phyloP scores from a whole-genome alignment of 805 yeast genomes.

The Cyberlindnera meyerae region DNA sequence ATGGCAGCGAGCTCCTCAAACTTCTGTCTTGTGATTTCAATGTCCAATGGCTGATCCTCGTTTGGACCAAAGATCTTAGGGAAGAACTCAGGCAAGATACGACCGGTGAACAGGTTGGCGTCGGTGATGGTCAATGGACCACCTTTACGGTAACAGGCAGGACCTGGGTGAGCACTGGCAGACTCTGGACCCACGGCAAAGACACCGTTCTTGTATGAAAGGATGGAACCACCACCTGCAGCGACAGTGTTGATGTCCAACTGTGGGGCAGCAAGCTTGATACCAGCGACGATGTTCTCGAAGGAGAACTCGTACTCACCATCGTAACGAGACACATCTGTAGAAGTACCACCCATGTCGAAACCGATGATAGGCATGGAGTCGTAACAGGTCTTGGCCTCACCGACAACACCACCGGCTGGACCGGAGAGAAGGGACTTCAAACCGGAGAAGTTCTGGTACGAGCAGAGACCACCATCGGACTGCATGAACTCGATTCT shows the following conservation, averaged over 20 bases:
- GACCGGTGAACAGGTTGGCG: constrained; percentile 70
- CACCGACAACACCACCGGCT: constrained; percentile 61
- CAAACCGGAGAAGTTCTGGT: constrained; percentile 48
- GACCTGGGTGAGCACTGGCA: constrained; percentile 87
- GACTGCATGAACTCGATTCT: constrained; percentile 53
- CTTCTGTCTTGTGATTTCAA: constrained; percentile 33
- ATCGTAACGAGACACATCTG: constrained; percentile 74
- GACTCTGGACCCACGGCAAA: constrained; percentile 84
- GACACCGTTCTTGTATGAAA: constrained; percentile 64
- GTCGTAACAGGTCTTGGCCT: constrained; percentile 48
- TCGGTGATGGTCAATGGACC: constrained; percentile 85
- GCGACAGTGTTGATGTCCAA: constrained; percentile 78
- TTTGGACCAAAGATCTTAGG: constrained; percentile 82
- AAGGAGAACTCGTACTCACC: constrained; percentile 71
- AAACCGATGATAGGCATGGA: constrained; percentile 32
- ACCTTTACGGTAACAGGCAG: constrained; percentile 79
- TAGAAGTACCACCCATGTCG: constrained; percentile 85
- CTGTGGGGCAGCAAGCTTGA: constrained; percentile 81
- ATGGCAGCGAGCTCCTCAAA: constrained; percentile 34
- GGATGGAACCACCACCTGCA: constrained; percentile 77
- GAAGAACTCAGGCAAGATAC: constrained; percentile 68
- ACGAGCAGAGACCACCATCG: constrained; percentile 52
- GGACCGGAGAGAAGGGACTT: constrained; percentile 54
- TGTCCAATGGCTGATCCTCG: constrained; percentile 66
- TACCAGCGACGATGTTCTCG: constrained; percentile 80